phyloP scores from a whole-genome alignment of 1,139 yeast genomes.

The Blastobotrys petasosporus region DNA sequence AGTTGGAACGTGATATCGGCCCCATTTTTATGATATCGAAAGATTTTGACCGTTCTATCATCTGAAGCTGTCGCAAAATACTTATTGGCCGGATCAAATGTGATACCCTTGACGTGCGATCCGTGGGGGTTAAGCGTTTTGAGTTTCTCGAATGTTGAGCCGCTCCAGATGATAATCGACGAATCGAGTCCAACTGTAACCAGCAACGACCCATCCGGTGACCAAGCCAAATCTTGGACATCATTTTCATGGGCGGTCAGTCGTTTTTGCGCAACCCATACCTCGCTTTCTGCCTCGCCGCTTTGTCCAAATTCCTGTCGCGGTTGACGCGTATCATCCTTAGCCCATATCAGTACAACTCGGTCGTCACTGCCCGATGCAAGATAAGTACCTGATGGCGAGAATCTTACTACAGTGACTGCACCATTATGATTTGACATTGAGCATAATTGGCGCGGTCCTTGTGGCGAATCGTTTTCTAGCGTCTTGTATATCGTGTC shows the following conservation, averaged over 20 bases:
- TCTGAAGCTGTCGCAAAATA: slow-evolving; percentile 96
- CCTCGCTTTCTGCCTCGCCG: slow-evolving; percentile 63
- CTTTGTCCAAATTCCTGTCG: slow-evolving; percentile 46
- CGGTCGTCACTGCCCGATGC: slow-evolving; percentile 97
- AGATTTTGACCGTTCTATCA: slow-evolving; percentile 82
- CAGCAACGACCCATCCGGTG: slow-evolving; percentile 83
- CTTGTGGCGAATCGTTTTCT: slow-evolving; percentile 15
- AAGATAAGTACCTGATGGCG: slow-evolving; percentile 83
- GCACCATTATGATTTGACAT: slow-evolving; percentile 57
- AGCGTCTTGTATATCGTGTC: slow-evolving; percentile 45
- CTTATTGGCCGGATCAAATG: slow-evolving; percentile 96
- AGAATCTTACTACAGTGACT: slow-evolving; percentile 85
- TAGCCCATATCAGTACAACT: slow-evolving; percentile 87
- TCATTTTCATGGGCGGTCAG: slow-evolving; percentile 95
- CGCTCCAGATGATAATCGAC: slow-evolving; percentile 90
- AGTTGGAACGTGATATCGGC: slow-evolving; percentile 75
- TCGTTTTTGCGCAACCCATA: slow-evolving; percentile 89
- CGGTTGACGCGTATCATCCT: slow-evolving; percentile 55
- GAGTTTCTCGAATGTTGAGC: slow-evolving; percentile 81
- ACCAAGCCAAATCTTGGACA: slow-evolving; percentile 96
- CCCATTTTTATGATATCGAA: slow-evolving; percentile 68
- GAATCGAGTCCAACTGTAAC: slow-evolving; percentile 94
- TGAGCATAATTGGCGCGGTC: slow-evolving; percentile 32
- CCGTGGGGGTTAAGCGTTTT: slow-evolving; percentile 89
- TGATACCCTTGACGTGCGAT: slow-evolving; percentile 92